Evolutionary conservation across 2,329 filamentous ascomycete species (phyloP).

Genomic region (Onygenales sp.): DNA sequence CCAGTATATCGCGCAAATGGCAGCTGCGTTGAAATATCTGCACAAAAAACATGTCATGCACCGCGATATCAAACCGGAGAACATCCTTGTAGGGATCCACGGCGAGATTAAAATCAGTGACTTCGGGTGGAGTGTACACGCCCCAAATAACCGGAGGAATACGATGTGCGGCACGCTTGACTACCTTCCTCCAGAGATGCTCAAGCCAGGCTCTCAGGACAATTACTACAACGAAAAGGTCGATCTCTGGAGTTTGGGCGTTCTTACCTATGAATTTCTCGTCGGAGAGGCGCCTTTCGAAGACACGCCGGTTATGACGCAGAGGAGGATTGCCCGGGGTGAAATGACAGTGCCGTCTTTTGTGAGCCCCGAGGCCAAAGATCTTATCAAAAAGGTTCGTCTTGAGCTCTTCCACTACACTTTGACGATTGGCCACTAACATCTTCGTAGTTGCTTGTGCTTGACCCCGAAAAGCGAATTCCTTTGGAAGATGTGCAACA

Average conservation of each 20-base stretch:
- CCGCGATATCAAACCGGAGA: slow-evolving; percentile 94
- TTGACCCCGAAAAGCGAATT: slow-evolving; percentile 90
- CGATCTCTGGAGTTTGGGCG: slow-evolving; percentile 90
- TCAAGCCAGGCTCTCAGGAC: slow-evolving; percentile 67
- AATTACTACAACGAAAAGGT: slow-evolving; percentile 94
- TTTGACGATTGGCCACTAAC: slow-evolving; percentile 13
- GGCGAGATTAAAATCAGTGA: slow-evolving; percentile 98
- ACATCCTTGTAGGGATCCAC: slow-evolving; percentile 90
- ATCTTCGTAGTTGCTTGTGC: slow-evolving; percentile 60
- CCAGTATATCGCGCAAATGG: slow-evolving; percentile 84
- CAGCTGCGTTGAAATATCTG: slow-evolving; percentile 77
- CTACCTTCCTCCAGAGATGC: slow-evolving; percentile 97
- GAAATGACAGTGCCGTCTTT: slow-evolving; percentile 91
- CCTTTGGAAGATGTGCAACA: slow-evolving; percentile 77
- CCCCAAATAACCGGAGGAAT: slow-evolving; percentile 83
- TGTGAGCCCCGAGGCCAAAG: slow-evolving; percentile 79
- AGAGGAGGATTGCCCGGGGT: slow-evolving; percentile 73
- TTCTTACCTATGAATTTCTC: slow-evolving; percentile 91
- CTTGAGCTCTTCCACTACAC: neutral
- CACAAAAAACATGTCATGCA: slow-evolving; percentile 98
- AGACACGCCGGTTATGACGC: slow-evolving; percentile 89
- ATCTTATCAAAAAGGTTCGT: slow-evolving; percentile 81
- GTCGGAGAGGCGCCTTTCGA: slow-evolving; percentile 96
- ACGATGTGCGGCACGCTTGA: slow-evolving; percentile 97
- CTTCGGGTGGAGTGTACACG: slow-evolving; percentile 97